Evolutionary conservation across 768 basidiomycete species (phyloP).

Genomic region (Boletus rubroflammeus): DNA sequence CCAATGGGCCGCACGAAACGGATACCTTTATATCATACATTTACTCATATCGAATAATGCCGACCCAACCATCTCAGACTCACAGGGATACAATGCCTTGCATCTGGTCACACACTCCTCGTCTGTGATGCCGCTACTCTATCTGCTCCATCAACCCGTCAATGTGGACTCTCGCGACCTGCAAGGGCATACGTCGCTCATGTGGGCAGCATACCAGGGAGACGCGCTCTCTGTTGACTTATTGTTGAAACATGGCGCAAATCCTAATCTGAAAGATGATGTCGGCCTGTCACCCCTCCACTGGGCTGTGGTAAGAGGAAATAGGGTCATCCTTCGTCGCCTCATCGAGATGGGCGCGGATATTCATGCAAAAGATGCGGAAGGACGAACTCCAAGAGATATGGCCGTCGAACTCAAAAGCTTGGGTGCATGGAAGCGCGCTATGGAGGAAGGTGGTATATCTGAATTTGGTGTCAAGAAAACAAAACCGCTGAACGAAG

Average conservation of each 20-base stretch:
- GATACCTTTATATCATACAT: conserved; percentile 94
- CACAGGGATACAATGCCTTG: conserved; percentile 93
- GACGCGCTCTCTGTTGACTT: conserved; percentile 94
- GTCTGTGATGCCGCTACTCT: conserved; percentile 90
- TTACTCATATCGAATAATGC: conserved; percentile 86
- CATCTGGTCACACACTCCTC: conserved; percentile 95
- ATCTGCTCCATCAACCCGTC: conserved; percentile 89
- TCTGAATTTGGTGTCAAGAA: conserved; percentile 69
- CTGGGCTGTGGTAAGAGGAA: conserved; percentile 98
- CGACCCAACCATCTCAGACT: conserved; percentile 87
- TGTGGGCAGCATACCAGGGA: conserved; percentile 99
- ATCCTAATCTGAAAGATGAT: conserved; percentile 71
- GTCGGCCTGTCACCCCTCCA: conserved; percentile 85
- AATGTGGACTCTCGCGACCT: conserved; percentile 87
- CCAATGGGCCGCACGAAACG: conserved; percentile 98
- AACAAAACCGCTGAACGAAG: conserved; percentile 68
- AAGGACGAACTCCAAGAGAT: conserved; percentile 85
- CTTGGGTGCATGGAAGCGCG: conserved; percentile 84
- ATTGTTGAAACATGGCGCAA: conserved; percentile 83
- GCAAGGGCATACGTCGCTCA: conserved; percentile 90
- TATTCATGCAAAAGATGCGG: conserved; percentile 72
- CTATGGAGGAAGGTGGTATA: conserved; percentile 83
- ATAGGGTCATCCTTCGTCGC: conserved; percentile 77
- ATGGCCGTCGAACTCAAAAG: conserved; percentile 95
- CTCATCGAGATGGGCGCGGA: conserved; percentile 86